These are phyloP conservation scores for Cardamine resedifolia DNA, from an alignment of 345 rosid genomes.

Conservation along the genomic window DNA sequence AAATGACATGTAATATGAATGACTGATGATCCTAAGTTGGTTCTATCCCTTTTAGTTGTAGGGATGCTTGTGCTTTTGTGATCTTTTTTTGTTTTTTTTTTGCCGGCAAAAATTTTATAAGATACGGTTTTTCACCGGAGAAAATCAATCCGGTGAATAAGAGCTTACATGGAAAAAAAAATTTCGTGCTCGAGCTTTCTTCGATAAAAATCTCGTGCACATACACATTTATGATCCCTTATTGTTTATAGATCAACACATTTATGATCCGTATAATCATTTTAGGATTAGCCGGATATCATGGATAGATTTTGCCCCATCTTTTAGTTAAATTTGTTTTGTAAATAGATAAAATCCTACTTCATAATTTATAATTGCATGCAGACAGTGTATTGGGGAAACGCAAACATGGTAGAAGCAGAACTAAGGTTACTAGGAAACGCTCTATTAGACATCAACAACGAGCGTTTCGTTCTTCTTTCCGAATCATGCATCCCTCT, in stretches of 20 bases:
- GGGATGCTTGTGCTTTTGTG: not conserved
- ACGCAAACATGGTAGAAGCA: constrained; percentile 76
- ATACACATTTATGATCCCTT: too few species aligned
- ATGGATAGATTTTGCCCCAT: not conserved
- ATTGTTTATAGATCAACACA: not conserved
- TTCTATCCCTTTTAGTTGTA: not conserved
- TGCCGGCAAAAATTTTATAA: too few species aligned
- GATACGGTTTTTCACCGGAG: too few species aligned
- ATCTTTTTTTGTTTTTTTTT: too few species aligned
- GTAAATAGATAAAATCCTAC: not conserved
- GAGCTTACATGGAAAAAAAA: too few species aligned
- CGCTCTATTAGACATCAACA: constrained; percentile 64
- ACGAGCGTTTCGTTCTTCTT: constrained; percentile 71
- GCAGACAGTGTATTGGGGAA: constrained; percentile 75
- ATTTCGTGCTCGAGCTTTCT: too few species aligned
- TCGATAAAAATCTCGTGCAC: too few species aligned
- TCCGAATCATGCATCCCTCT: constrained; percentile 88
- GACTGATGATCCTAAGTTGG: too few species aligned
- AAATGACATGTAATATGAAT: not conserved
- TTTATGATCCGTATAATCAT: not conserved
- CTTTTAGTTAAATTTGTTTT: not conserved
- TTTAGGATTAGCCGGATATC: not conserved
- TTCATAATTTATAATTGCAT: not conserved
- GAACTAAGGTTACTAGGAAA: constrained; percentile 79
- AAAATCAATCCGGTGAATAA: too few species aligned